phyloP scores from a whole-genome alignment of 78 protist species.

The Dictyostelium firmibasis region DNA sequence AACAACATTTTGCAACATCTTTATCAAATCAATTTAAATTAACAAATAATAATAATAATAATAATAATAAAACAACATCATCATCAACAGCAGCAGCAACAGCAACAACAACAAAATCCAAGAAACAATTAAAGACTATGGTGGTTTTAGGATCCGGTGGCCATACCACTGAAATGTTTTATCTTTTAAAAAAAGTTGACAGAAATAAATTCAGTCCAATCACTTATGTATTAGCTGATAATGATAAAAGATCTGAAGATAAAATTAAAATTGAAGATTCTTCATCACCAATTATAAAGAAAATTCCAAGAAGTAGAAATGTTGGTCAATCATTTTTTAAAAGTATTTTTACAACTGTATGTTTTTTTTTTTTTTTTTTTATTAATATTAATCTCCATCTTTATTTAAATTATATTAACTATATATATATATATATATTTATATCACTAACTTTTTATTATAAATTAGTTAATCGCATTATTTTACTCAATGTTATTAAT shows the following conservation, averaged over 20 bases:
- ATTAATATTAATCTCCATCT: background rate
- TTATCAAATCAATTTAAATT: background rate
- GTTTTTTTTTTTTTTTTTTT: background rate
- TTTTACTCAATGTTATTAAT: constrained; percentile 50
- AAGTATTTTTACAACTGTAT: constrained; percentile 80
- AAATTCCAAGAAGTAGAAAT: constrained; percentile 78
- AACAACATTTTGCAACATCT: background rate
- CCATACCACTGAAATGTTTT: constrained; percentile 87
- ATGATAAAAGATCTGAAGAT: constrained; percentile 61
- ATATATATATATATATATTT: background rate
- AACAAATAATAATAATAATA: background rate
- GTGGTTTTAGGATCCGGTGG: constrained; percentile 84
- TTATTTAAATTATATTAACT: background rate
- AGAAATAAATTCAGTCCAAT: background rate
- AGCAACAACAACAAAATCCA: background rate
- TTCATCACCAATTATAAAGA: background rate
- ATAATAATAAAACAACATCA: background rate
- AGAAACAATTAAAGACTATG: constrained; percentile 7
- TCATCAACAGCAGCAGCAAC: background rate
- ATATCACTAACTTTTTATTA: background rate
- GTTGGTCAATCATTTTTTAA: constrained; percentile 85
- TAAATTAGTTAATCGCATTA: constrained; percentile 42
- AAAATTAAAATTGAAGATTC: constrained; percentile 3
- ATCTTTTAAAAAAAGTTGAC: constrained; percentile 22
- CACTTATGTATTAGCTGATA: constrained; percentile 73